Conservation (phyloP, 2,329 filamentous ascomycete species). For the Phyllosticta citriasiana region DNA sequence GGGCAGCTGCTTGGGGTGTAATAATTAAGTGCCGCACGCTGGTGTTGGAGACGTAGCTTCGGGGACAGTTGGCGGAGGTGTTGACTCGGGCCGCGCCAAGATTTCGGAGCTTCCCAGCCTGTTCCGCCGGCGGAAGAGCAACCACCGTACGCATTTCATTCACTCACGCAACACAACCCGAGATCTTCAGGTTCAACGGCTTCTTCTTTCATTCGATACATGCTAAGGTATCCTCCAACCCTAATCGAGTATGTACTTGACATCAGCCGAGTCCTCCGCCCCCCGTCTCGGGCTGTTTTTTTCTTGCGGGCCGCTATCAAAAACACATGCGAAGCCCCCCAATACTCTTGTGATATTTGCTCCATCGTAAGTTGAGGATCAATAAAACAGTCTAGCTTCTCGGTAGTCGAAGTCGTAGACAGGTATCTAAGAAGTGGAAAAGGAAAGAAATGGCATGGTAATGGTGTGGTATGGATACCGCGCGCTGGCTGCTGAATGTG, state of each 20-base stretch:
- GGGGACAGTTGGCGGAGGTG: background rate
- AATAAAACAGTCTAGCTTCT: slow-evolving; percentile 9
- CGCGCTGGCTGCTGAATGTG: slow-evolving; percentile 13
- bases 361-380: slow-evolving; percentile 4
- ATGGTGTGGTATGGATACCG: slow-evolving; percentile 10
- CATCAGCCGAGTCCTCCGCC: background rate
- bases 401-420: slow-evolving; percentile 21
- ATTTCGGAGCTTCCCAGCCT: background rate
- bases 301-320: background rate
- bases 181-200: background rate
- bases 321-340: background rate
- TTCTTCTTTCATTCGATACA: background rate
- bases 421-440: slow-evolving; percentile 33
- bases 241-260: background rate
- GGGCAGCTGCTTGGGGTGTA: slow-evolving; percentile 1
- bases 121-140: background rate
- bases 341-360: background rate
- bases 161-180: background rate
- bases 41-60: background rate
- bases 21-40: background rate
- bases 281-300: background rate
- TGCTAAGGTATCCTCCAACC: background rate
- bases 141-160: background rate
- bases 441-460: slow-evolving; percentile 20
- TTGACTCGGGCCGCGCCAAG: background rate